Base-by-base conservation (phyloP, 768 basidiomycete genomes). In the Boletales sp. region DNA sequence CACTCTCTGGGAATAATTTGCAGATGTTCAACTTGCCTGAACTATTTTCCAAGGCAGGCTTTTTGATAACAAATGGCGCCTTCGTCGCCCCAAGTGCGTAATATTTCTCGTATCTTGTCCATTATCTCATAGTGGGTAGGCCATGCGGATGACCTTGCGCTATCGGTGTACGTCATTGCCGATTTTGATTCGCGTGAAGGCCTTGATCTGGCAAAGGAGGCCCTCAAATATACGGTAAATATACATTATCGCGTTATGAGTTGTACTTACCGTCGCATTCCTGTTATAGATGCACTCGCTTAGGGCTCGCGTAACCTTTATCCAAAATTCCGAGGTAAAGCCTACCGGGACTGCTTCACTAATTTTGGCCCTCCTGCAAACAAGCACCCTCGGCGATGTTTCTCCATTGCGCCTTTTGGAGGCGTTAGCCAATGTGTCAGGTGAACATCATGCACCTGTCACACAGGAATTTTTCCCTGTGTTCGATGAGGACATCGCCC, bases 121-220 rank as follows among this genome's bases (percentile, higher is more conserved):
- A 10, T 30, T 4, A 2, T 24, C 27, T 43, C 63, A 66, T 34
- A 41, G 15, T 31, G 19, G 52, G 10, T 35, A 64, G 62, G 47
- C 34, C 35, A 50, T 29, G 35, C 40, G 8, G 53, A 57, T 34
- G 55, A 52, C 32, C 42, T 68, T 18, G 72, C 76, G 2, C 53
- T 84, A 38, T 82, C 78, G 32, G 59, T 79, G 35, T 85, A 82
- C 58, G 69, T 97, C 36, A 73, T 95, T 15, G 86, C 85, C 1
- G 88, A 97, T 64, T 72, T 97, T 13, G 86, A 95, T 55, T 79
- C 74, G 8, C 69, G 72, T 8, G 75, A 71, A 2, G 89, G 90
- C 0, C 43, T 78, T 14, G 60, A 62, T n/a, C 68, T 90, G 2
- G 72, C 83, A n/a, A 79, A 72, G 47, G 84, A 86, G 51, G 83